Evolutionary conservation across 2,329 filamentous ascomycete species (phyloP).

Genomic region (Knoxdaviesia proteae): DNA sequence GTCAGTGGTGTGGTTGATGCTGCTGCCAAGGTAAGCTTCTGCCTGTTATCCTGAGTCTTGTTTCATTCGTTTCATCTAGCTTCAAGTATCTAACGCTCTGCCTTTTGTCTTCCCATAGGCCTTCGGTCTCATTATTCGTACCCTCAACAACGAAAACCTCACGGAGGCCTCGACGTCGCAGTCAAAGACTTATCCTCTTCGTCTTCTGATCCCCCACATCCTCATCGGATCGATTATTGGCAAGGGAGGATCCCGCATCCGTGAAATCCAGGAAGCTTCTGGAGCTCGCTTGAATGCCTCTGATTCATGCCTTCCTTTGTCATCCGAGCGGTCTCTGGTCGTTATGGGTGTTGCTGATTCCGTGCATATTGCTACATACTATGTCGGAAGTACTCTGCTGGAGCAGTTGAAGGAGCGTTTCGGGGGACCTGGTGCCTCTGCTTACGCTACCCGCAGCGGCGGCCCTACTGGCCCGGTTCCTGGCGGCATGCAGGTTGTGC

Average conservation of each 20-base stretch:
- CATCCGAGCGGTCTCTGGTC: conserved; percentile 91
- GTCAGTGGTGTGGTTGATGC: conserved; percentile 94
- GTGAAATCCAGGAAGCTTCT: conserved; percentile 95
- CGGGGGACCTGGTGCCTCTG: conserved; percentile 87
- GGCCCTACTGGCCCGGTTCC: conserved; percentile 84
- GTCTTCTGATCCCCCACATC: conserved; percentile 87
- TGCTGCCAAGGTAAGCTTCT: conserved; percentile 60
- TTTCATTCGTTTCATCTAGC: neutral
- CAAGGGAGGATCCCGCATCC: conserved; percentile 86
- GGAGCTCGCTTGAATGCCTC: conserved; percentile 93
- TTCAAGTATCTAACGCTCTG: no score
- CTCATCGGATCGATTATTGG: conserved; percentile 97
- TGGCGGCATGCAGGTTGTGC: conserved; percentile 97
- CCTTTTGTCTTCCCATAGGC: conserved; percentile 31
- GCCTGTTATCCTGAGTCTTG: conserved; percentile 3
- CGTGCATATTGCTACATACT: conserved; percentile 97
- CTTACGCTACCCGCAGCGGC: conserved; percentile 86
- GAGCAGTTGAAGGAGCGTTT: conserved; percentile 96
- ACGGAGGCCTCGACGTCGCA: conserved; percentile 73
- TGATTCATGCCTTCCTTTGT: conserved; percentile 81
- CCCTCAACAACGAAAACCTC: conserved; percentile 89
- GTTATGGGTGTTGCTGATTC: conserved; percentile 96
- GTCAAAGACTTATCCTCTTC: conserved; percentile 92
- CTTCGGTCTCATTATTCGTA: conserved; percentile 94
- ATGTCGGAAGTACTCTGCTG: conserved; percentile 90